Percentiles rank a stretch among this genome's conserved stretches.
Conservation (phyloP, 768 basidiomycete species). For the Rhodotorula toruloides region DNA sequence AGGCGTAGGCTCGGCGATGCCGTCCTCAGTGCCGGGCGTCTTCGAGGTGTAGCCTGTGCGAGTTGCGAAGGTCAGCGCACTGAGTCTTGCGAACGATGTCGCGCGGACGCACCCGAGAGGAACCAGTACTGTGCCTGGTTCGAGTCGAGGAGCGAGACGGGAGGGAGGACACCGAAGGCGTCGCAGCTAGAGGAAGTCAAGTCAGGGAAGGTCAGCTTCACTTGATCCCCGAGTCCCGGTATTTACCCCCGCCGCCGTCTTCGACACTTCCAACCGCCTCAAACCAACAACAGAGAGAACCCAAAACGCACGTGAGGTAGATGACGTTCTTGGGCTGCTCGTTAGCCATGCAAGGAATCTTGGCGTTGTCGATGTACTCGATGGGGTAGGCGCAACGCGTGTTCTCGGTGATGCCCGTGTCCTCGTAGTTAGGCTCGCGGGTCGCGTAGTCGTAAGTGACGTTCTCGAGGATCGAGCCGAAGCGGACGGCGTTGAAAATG, state of each 20-base stretch:
- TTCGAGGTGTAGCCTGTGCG: conserved; percentile 79
- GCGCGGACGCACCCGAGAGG: neutral
- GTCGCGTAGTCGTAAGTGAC: conserved; percentile 86
- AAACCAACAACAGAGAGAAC: neutral
- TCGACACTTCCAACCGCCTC: conserved; percentile 45
- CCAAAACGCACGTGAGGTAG: conserved; percentile 41
- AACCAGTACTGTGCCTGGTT: conserved; percentile 81
- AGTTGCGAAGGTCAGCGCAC: too few relatives aligned
- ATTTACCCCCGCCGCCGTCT: too few relatives aligned
- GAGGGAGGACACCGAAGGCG: conserved; percentile 95
- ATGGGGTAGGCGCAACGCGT: conserved; percentile 99
- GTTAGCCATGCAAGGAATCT: conserved; percentile 82
- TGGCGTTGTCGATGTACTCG: conserved; percentile 89
- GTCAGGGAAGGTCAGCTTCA: too few relatives aligned
- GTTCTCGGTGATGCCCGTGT: conserved; percentile 95
- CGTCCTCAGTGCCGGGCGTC: conserved; percentile 65
- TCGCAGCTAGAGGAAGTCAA: conserved; percentile 61
- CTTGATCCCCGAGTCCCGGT: too few relatives aligned
- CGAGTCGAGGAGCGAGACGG: conserved; percentile 82
- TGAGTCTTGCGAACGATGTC: too few relatives aligned
- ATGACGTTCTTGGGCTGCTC: conserved; percentile 93
- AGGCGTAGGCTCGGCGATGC: conserved; percentile 92
- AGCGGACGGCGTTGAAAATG: conserved; percentile 90
- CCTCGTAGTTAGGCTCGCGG: conserved; percentile 88
- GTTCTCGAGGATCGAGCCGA: conserved; percentile 96